Evolutionary conservation across 2,329 filamentous ascomycete species (phyloP), one percentile per base, ranked within the genome.

Genomic region (Nothomitra cinnamomea): DNA sequence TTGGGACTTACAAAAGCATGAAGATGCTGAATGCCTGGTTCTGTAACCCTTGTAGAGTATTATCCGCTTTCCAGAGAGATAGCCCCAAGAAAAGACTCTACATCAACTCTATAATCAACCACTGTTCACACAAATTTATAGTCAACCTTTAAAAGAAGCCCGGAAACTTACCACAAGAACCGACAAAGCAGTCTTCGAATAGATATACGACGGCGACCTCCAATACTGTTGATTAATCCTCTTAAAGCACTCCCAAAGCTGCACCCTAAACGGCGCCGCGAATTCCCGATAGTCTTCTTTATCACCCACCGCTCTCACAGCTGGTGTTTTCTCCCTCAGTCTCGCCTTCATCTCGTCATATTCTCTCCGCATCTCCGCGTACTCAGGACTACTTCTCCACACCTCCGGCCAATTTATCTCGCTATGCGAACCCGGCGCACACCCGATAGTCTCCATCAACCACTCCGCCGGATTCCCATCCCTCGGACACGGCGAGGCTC

Each of bases 181-280:
- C n/a, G n/a, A n/a, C n/a, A 82, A 67, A 64, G 80, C n/a, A 10
- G 55, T 40, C 24, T 55, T 56, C n/a, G 45, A 25, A 4, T 19
- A 3, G 4, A 48, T 32, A 65, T 86, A 85, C 48, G 79, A 72
- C 0, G 82, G 80, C 1, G 73, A 74, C 10, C 82, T 72, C 80
- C 80, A 85, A 61, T 82, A 83, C 0, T 78, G 70, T 10, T 78
- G 60, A 56, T 83, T 83, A 2, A 74, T 69, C 15, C 82, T 75
- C 58, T 72, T 73, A 0, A 76, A 73, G 1, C 82, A 75, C 2
- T 73, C 67, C 24, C 61, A 55, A 0, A 76, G 72, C 61, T 85
- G 82, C 0, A 68, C 67, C 10, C 63, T 63, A 1, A 80, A 61
- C 0, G 80, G 75, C 66, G 80, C 78, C 1, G 82, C 82, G 56